Percentiles rank a stretch among this genome's conserved stretches.
Conservation (phyloP, 2,329 filamentous ascomycete species). For the Trichoderma sp. region DNA sequence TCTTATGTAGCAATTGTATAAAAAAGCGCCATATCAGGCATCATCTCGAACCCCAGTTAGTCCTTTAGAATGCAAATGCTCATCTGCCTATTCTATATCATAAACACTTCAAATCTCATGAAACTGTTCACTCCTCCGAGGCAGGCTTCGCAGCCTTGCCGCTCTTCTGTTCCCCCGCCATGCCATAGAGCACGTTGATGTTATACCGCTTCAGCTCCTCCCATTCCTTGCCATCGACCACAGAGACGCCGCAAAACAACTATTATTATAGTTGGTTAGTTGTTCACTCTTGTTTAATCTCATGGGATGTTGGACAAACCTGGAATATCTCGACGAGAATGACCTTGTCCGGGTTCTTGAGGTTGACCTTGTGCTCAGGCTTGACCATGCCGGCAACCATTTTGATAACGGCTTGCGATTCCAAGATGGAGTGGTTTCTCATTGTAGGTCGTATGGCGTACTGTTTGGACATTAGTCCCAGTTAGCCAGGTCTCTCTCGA, state of each 20-base stretch:
- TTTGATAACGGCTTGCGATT: slow-evolving; percentile 67
- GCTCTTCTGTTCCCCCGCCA: slow-evolving; percentile 21
- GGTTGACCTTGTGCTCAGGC: slow-evolving; percentile 68
- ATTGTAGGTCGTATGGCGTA: slow-evolving; percentile 82
- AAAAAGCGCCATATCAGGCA: not conserved
- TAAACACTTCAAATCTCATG: not conserved
- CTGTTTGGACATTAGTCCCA: slow-evolving; percentile 42
- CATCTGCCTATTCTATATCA: not conserved
- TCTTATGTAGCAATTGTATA: not conserved
- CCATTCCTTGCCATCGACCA: slow-evolving; percentile 68
- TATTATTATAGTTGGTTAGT: slow-evolving; percentile 32
- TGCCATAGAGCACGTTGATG: slow-evolving; percentile 66
- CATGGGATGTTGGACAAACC: slow-evolving; percentile 44
- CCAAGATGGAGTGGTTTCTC: slow-evolving; percentile 68
- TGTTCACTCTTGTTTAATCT: not conserved
- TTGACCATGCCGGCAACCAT: slow-evolving; percentile 65
- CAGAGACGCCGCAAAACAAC: slow-evolving; percentile 75
- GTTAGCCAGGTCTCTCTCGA: not conserved
- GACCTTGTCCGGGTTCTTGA: slow-evolving; percentile 74
- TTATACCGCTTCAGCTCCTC: slow-evolving; percentile 75
- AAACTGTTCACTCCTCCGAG: not conserved
- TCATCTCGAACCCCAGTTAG: not conserved
- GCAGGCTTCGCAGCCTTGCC: not conserved
- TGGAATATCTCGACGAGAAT: slow-evolving; percentile 79
- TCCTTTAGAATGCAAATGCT: not conserved